Evolutionary conservation across 2,329 filamentous ascomycete genomes (phyloP).

Genomic region (Biscogniauxia marginata): DNA sequence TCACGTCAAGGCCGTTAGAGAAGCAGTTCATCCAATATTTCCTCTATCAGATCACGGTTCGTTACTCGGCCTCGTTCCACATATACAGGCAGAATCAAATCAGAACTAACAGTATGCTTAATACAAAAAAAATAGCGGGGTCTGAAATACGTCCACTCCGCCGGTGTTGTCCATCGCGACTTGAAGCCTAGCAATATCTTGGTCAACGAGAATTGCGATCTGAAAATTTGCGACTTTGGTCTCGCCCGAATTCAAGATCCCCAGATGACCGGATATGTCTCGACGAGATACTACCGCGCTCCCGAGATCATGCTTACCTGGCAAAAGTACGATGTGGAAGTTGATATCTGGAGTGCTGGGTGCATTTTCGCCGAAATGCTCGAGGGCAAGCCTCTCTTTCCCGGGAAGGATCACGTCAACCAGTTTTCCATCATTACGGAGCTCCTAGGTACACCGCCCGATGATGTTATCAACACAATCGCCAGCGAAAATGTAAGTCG

Average conservation of each 20-base stretch:
- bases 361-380: constrained; percentile 99
- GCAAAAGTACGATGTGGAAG: constrained; percentile 99
- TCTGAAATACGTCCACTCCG: constrained; percentile 98
- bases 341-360: constrained; percentile 98
- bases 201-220: constrained; percentile 98
- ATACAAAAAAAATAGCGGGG: constrained; percentile 64
- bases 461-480: constrained; percentile 98
- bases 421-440: constrained; percentile 99
- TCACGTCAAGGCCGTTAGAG: constrained; percentile 93
- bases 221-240: constrained; percentile 99
- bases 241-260: constrained; percentile 97
- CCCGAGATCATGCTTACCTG: constrained; percentile 99
- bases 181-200: constrained; percentile 98
- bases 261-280: constrained; percentile 99
- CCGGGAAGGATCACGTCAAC: constrained; percentile 98
- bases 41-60: constrained; percentile 95
- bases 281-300: constrained; percentile 96
- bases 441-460: constrained; percentile 89
- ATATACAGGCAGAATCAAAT: background rate
- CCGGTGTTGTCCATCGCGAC: constrained; percentile 95
- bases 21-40: constrained; percentile 99
- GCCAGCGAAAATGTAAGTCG: constrained; percentile 91
- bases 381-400: constrained; percentile 96
- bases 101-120: constrained; percentile 7
- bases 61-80: constrained; percentile 28